These are phyloP conservation scores for Backusella westeae DNA, from an alignment of 192 early-diverging fungal species.

Conservation along the genomic window DNA sequence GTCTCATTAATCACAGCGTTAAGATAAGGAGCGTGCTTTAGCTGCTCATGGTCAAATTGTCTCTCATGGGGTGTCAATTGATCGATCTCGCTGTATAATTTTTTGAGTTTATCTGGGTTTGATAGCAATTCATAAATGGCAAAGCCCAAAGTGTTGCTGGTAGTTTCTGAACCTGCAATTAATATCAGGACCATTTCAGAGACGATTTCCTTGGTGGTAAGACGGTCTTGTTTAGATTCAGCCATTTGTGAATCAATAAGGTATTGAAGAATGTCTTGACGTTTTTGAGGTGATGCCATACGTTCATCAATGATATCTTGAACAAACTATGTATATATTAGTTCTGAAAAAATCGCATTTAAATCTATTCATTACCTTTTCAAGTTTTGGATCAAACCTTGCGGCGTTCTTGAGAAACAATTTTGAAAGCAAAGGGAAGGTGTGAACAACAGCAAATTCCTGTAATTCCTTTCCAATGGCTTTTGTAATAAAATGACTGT, in stretches of 20 bases:
- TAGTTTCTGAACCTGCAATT: constrained; percentile 36
- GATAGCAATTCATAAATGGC: constrained; percentile 24
- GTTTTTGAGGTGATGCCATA: neutral
- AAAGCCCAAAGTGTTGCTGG: constrained; percentile 30
- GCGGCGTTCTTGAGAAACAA: neutral
- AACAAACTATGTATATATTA: constrained; percentile 17
- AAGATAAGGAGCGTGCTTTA: constrained; percentile 44
- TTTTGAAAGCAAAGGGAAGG: neutral
- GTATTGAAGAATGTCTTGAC: constrained; percentile 46
- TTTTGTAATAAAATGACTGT: constrained; percentile 36
- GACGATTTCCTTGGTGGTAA: constrained; percentile 40
- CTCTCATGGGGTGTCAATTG: neutral
- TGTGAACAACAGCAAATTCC: neutral
- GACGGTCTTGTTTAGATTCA: constrained; percentile 28
- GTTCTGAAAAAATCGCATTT: neutral
- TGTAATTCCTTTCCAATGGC: constrained; percentile 16
- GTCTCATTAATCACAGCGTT: constrained; percentile 56
- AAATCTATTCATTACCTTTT: neutral
- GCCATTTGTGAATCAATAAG: constrained; percentile 43
- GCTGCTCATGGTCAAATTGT: constrained; percentile 28
- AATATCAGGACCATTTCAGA: constrained; percentile 38
- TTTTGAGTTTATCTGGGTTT: constrained; percentile 4
- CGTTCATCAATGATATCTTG: constrained; percentile 14
- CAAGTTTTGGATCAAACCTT: neutral
- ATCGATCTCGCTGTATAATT: constrained; percentile 27